These are phyloP conservation scores for Lactarius evosmus DNA, from an alignment of 768 basidiomycete genomes.

Conservation along the genomic window DNA sequence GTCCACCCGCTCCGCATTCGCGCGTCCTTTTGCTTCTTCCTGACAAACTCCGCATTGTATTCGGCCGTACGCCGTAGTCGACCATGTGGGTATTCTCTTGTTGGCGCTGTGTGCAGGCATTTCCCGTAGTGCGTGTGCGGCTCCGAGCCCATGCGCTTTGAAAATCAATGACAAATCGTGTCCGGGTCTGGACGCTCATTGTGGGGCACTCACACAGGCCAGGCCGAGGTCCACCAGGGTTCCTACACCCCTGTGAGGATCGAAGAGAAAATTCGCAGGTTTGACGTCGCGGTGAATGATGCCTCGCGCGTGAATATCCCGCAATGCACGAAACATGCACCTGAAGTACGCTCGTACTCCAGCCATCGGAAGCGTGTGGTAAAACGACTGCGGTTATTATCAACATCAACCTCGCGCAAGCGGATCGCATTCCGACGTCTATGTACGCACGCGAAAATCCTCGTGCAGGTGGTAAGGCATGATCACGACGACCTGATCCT, in stretches of 20 bases:
- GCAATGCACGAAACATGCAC: slow-evolving; percentile 85
- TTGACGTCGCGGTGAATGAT: slow-evolving; percentile 98
- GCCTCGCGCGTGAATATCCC: slow-evolving; percentile 79
- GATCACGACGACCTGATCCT: slow-evolving; percentile 89
- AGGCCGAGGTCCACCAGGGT: slow-evolving; percentile 94
- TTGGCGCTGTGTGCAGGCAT: slow-evolving; percentile 78
- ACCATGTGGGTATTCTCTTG: slow-evolving; percentile 66
- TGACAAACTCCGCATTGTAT: slow-evolving; percentile 49
- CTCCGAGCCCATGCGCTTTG: slow-evolving; percentile 48
- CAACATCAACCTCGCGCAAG: slow-evolving; percentile 24
- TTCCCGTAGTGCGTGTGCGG: slow-evolving; percentile 44
- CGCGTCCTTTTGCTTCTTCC: slow-evolving; percentile 58
- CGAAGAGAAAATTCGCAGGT: slow-evolving; percentile 95
- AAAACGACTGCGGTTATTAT: slow-evolving; percentile 71
- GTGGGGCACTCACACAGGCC: slow-evolving; percentile 65
- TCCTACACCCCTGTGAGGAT: slow-evolving; percentile 77
- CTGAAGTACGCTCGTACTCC: slow-evolving; percentile 85
- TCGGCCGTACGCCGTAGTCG: slow-evolving; percentile 43
- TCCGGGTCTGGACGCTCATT: neutral
- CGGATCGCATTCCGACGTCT: neutral
- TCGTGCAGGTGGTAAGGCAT: slow-evolving; percentile 93
- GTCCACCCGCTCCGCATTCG: slow-evolving; percentile 49
- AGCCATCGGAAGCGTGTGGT: slow-evolving; percentile 63
- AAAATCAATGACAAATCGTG: neutral
- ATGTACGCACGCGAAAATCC: slow-evolving; percentile 82